Evolutionary conservation across 495 filamentous ascomycete species (phyloP).

Genomic region (Aspergillus olivimuriae): DNA sequence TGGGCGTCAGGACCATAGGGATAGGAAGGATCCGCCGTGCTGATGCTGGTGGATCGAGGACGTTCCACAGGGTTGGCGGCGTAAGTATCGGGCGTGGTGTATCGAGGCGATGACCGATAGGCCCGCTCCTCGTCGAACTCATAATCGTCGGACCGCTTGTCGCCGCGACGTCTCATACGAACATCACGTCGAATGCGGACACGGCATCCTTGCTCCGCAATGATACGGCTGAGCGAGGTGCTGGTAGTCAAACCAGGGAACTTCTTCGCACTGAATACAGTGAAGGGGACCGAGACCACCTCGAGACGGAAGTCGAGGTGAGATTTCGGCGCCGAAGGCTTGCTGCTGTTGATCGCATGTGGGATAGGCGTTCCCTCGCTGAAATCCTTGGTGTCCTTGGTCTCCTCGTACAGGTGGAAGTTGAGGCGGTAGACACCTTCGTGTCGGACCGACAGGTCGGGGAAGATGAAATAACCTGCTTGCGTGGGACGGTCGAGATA

Average conservation of each 20-base stretch:
- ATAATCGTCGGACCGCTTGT: constrained; percentile 59
- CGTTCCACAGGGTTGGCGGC: constrained; percentile 43
- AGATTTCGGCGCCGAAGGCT: constrained; percentile 32
- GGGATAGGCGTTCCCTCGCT: constrained; percentile 42
- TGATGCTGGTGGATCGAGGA: constrained; percentile 69
- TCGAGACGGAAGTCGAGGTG: constrained; percentile 70
- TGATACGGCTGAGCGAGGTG: constrained; percentile 78
- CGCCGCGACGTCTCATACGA: constrained; percentile 85
- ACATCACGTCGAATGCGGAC: constrained; percentile 96
- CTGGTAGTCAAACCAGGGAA: constrained; percentile 93
- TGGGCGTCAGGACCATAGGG: constrained; percentile 27
- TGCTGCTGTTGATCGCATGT: constrained; percentile 13
- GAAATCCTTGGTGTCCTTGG: constrained; percentile 67
- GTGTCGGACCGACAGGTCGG: constrained; percentile 92
- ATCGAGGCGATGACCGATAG: constrained; percentile 54
- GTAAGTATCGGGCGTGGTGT: constrained; percentile 47
- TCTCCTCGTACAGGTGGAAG: constrained; percentile 91
- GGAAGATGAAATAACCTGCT: constrained; percentile 97
- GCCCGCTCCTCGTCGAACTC: constrained; percentile 62
- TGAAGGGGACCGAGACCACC: constrained; percentile 81
- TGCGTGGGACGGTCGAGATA: constrained; percentile 88
- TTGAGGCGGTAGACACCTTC: constrained; percentile 84
- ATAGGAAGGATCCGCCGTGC: constrained; percentile 47
- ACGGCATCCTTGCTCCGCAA: constrained; percentile 95
- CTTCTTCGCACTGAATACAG: constrained; percentile 95